A percentile compares a stretch with the other conserved stretches of the same genome.
These are phyloP conservation scores for Ambrosiella beaveri DNA, from an alignment of 2,329 filamentous ascomycete species.

Conservation along the genomic window DNA sequence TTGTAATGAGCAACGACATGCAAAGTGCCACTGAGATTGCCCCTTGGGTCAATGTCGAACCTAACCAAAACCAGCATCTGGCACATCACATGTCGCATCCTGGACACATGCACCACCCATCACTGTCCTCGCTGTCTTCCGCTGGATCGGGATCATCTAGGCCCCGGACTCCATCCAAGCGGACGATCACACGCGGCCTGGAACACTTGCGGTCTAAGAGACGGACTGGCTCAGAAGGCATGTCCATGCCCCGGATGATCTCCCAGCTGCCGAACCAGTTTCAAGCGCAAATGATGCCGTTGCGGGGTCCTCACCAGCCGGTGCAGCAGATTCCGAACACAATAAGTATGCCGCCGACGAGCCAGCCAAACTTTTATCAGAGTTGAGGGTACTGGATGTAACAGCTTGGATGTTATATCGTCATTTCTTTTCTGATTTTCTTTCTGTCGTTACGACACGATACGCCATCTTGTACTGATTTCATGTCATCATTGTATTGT, in stretches of 20 bases:
- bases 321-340: not conserved
- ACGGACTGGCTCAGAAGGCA: conserved; percentile 8
- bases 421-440: not conserved
- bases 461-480: not conserved
- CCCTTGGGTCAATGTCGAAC: conserved; percentile 7
- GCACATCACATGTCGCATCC: not conserved
- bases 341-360: conserved; percentile 7
- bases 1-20: conserved; percentile 7
- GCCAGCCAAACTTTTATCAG: conserved; percentile 7
- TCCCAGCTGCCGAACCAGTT: conserved; percentile 2
- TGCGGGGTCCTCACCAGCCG: not conserved
- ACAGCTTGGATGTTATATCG: too few species aligned
- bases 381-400: not conserved
- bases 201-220: conserved; percentile 16
- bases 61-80: not conserved
- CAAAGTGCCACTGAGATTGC: conserved; percentile 6
- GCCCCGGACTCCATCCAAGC: conserved; percentile 13
- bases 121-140: not conserved
- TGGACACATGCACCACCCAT: conserved; percentile 6
- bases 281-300: conserved; percentile 2
- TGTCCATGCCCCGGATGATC: conserved; percentile 8
- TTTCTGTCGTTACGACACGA: not conserved
- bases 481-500: not conserved
- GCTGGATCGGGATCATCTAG: not conserved
- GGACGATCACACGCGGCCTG: conserved; percentile 14